A percentile compares a stretch with the other conserved stretches of the same genome.
phyloP scores from a whole-genome alignment of 1,284 basidiomycete genomes.

The Cutaneotrichosporon cyanovorans region DNA sequence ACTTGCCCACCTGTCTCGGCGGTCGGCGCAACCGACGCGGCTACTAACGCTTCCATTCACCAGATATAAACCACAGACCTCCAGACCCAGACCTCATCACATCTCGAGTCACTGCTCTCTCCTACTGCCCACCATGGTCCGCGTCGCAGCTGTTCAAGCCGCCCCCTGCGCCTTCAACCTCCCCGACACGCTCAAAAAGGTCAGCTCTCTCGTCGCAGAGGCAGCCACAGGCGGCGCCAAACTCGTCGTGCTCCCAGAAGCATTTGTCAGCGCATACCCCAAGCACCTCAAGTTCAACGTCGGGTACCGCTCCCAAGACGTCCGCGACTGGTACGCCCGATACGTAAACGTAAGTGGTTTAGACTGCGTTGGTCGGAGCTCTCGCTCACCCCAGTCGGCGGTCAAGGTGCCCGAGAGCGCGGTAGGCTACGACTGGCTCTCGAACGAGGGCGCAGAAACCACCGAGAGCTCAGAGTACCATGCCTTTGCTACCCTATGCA shows the following conservation, averaged over 20 bases:
- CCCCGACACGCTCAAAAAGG: slow-evolving; percentile 53
- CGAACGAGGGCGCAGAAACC: not conserved
- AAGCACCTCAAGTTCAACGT: slow-evolving; percentile 30
- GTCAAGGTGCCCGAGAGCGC: slow-evolving; percentile 19
- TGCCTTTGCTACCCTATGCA: slow-evolving; percentile 14
- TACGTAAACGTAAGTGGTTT: slow-evolving; percentile 44
- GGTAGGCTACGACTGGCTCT: slow-evolving; percentile 18
- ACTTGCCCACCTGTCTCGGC: too few species aligned
- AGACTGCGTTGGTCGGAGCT: not conserved
- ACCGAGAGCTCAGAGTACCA: slow-evolving; percentile 13
- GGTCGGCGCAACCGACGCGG: too few species aligned
- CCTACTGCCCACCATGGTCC: slow-evolving; percentile 7
- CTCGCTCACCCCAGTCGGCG: slow-evolving; percentile 9
- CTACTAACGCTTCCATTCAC: too few species aligned
- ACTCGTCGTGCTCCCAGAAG: slow-evolving; percentile 64
- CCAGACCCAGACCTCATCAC: too few species aligned
- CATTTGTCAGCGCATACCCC: slow-evolving; percentile 49
- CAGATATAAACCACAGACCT: too few species aligned
- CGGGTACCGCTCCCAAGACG: slow-evolving; percentile 25
- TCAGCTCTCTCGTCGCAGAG: slow-evolving; percentile 51
- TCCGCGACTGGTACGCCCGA: slow-evolving; percentile 32
- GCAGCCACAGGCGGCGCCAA: slow-evolving; percentile 53
- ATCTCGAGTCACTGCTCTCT: not conserved
- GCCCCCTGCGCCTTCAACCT: slow-evolving; percentile 51
- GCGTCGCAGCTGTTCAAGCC: slow-evolving; percentile 26